Evolutionary conservation across 306 rosid genomes (phyloP), one percentile per base, ranked within the genome.

Genomic region (Vigna unguiculata): DNA sequence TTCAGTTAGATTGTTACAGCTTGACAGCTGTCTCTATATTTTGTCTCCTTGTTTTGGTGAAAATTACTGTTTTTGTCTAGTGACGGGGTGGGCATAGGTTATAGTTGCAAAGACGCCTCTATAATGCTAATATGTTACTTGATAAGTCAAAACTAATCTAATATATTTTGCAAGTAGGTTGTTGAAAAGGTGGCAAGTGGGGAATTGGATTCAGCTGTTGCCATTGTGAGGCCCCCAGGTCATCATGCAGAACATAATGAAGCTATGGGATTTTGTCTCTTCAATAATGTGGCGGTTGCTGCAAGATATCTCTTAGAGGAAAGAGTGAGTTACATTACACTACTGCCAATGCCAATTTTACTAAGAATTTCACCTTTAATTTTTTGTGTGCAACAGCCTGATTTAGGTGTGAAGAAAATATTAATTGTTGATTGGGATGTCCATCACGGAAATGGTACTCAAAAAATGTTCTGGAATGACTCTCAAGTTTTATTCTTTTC

Each of bases 391-490:
- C 75, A 77, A 82, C 97, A 95, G 99, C 96, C 90, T 53, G 96
- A 92, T 66, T 54, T 90, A 81, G 96, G 92, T 4, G 81, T 92
- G 19, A 88, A 89, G 55, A 91, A 88, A 71, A 85, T 95, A 65
- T 79, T 95, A 78, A 88, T 95, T 17, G 99, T 95, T 82, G 99
- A 95, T 83, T 95, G 99, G 99, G 99, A 95, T 40, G 93, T 95
- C 11, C 99, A 95, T 87, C 99, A 95, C 73, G 99, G 99, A 65
- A 95, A 95, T 79, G 99, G 92, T 59, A 95, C 99, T 15, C 99
- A 92, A 80, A 95, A 95, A 82, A 86, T 82, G 93, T 95, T 95
- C 76, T 92, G 89, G 93, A 77, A 76, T 55, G 97, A 95, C 80
- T 81, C 96, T 72, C 97, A 87, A 34, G 97, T 92, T 78, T 73